Conservation (phyloP, 495 filamentous ascomycete genomes). For the Xylaria sp. region DNA sequence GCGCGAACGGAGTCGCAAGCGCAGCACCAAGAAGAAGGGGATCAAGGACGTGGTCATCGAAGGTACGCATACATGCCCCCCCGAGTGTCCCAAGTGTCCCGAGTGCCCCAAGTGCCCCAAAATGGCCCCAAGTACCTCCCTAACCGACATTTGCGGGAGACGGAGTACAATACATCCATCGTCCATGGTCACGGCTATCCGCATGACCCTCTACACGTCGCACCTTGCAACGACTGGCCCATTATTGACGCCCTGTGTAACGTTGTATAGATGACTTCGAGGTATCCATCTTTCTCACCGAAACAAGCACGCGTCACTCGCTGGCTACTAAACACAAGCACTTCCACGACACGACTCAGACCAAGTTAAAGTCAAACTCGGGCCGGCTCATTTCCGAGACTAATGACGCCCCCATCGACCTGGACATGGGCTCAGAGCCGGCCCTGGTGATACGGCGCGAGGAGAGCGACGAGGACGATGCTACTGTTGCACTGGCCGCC, state of each 20-base stretch:
- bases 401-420: slow-evolving; percentile 57
- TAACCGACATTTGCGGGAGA: slow-evolving; percentile 15
- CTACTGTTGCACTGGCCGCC: slow-evolving; percentile 52
- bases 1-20: slow-evolving; percentile 69
- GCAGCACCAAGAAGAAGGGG: slow-evolving; percentile 68
- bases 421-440: slow-evolving; percentile 47
- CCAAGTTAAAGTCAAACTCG: slow-evolving; percentile 62
- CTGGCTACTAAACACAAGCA: slow-evolving; percentile 83
- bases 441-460: slow-evolving; percentile 33
- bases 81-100: neutral
- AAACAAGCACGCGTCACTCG: slow-evolving; percentile 85
- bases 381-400: slow-evolving; percentile 63
- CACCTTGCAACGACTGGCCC: slow-evolving; percentile 6
- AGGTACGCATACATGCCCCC: slow-evolving; percentile 60
- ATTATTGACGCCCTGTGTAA: slow-evolving; percentile 36
- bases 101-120: neutral
- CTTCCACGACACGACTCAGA: slow-evolving; percentile 63
- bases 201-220: slow-evolving; percentile 22
- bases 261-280: slow-evolving; percentile 83
- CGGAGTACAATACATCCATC: slow-evolving; percentile 32
- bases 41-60: slow-evolving; percentile 87
- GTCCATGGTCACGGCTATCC: neutral
- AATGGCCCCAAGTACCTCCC: slow-evolving; percentile 1
- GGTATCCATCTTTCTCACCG: slow-evolving; percentile 89
- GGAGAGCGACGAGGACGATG: slow-evolving; percentile 50